Percentiles rank a stretch among this genome's conserved stretches.
These are phyloP conservation scores for Neurospora tetraspora DNA, from an alignment of 495 filamentous ascomycete genomes.

Conservation along the genomic window DNA sequence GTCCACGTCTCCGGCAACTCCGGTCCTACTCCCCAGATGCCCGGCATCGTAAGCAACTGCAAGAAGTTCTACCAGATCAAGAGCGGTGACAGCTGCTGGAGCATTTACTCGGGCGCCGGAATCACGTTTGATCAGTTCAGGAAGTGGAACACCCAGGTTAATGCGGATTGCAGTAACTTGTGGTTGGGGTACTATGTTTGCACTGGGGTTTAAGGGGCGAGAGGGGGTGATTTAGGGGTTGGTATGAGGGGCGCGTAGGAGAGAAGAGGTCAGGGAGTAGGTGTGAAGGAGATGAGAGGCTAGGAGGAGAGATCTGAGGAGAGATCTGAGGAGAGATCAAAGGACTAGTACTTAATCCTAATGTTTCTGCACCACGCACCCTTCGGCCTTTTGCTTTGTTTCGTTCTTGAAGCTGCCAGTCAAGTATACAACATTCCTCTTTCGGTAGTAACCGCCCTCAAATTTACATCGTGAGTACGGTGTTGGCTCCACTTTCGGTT, in stretches of 20 bases:
- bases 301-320: not conserved
- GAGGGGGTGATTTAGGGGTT: too few species aligned
- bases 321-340: not conserved
- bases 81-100: constrained; percentile 3
- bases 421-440: too few species aligned
- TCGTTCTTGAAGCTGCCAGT: too few species aligned
- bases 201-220: constrained; percentile 2
- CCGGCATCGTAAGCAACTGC: not conserved
- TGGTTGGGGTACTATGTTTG: constrained; percentile 12
- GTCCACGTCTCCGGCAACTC: not conserved
- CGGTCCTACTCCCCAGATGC: not conserved
- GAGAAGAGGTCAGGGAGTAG: too few species aligned
- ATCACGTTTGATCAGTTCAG: constrained; percentile 14
- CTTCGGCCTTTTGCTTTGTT: not conserved
- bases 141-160: constrained; percentile 10
- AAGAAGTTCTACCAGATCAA: not conserved
- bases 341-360: not conserved
- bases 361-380: not conserved
- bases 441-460: too few species aligned
- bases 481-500: too few species aligned
- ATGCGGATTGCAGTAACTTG: constrained; percentile 7
- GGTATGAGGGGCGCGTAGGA: too few species aligned
- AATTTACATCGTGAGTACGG: too few species aligned
- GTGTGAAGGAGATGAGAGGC: too few species aligned
- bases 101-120: constrained; percentile 2